Evolutionary conservation across 352 stramenopile species (phyloP).

Genomic region (Aphanomyces stellatus): DNA sequence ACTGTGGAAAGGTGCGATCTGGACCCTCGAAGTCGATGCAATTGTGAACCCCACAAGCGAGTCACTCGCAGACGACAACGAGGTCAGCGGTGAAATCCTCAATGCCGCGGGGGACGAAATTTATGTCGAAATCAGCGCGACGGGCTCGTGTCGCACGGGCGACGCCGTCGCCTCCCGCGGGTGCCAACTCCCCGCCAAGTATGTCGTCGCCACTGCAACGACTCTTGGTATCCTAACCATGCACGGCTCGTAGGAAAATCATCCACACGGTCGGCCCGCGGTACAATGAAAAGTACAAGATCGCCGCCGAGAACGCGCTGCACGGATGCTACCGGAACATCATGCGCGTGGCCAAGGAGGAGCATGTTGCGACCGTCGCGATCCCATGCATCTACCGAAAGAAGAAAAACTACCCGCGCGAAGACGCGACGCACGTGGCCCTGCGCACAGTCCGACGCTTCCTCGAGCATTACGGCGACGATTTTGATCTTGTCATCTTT

Average conservation of each 20-base stretch:
- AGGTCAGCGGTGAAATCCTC: slow-evolving; percentile 53
- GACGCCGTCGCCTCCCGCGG: slow-evolving; percentile 76
- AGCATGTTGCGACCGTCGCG: slow-evolving; percentile 48
- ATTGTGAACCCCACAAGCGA: slow-evolving; percentile 80
- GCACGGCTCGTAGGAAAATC: slow-evolving; percentile 25
- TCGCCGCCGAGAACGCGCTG: slow-evolving; percentile 71
- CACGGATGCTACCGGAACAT: slow-evolving; percentile 69
- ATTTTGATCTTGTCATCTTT: slow-evolving; percentile 57
- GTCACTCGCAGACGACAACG: slow-evolving; percentile 47
- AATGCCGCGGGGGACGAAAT: slow-evolving; percentile 64
- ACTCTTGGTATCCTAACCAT: background rate
- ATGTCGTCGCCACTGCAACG: background rate
- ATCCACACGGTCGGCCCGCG: slow-evolving; percentile 81
- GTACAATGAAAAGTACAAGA: slow-evolving; percentile 72
- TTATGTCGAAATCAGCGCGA: slow-evolving; percentile 54
- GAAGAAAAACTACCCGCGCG: slow-evolving; percentile 63
- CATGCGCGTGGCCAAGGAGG: slow-evolving; percentile 56
- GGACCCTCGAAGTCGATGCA: slow-evolving; percentile 48
- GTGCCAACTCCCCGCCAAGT: slow-evolving; percentile 55
- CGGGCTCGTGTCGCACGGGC: slow-evolving; percentile 58
- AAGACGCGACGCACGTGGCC: slow-evolving; percentile 70
- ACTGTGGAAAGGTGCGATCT: slow-evolving; percentile 48
- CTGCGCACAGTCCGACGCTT: slow-evolving; percentile 59
- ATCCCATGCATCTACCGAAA: slow-evolving; percentile 71
- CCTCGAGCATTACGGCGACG: slow-evolving; percentile 53